phyloP scores from a whole-genome alignment of 345 rosid species.

The Aquilaria sinensis region DNA sequence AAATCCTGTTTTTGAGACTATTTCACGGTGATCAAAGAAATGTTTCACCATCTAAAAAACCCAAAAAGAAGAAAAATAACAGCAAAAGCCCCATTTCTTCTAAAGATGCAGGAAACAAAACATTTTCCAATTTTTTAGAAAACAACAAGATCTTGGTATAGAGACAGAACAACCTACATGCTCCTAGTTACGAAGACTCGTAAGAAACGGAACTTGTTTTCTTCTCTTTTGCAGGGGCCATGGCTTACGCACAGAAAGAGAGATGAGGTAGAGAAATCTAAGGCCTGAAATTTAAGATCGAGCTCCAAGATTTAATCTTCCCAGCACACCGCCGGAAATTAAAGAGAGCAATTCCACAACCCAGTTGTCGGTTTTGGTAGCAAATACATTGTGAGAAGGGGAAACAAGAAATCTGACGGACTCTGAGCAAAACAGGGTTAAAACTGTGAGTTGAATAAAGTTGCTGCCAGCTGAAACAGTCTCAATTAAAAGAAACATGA shows the following conservation, averaged over 20 bases:
- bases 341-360: constrained; percentile 6
- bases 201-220: too few species aligned
- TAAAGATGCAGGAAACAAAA: background rate
- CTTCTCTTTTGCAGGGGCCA: too few species aligned
- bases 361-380: background rate
- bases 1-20: constrained; percentile 11
- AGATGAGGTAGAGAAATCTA: background rate
- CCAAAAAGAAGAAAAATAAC: constrained; percentile 1
- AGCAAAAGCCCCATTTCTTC: background rate
- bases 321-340: constrained; percentile 11
- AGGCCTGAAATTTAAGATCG: constrained; percentile 6
- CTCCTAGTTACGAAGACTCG: too few species aligned
- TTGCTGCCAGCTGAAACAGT: background rate
- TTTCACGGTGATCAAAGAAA: constrained; percentile 2
- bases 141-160: too few species aligned
- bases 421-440: background rate
- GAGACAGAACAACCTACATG: background rate
- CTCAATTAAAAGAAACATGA: constrained; percentile 8
- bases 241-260: too few species aligned
- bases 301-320: constrained; percentile 20
- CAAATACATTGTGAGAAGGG: constrained; percentile 2
- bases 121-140: background rate
- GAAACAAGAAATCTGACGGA: constrained; percentile 4
- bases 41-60: background rate
- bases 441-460: background rate